These are phyloP conservation scores for Chalciporus sphaerocephalus DNA, from an alignment of 768 basidiomycete species.

Conservation along the genomic window DNA sequence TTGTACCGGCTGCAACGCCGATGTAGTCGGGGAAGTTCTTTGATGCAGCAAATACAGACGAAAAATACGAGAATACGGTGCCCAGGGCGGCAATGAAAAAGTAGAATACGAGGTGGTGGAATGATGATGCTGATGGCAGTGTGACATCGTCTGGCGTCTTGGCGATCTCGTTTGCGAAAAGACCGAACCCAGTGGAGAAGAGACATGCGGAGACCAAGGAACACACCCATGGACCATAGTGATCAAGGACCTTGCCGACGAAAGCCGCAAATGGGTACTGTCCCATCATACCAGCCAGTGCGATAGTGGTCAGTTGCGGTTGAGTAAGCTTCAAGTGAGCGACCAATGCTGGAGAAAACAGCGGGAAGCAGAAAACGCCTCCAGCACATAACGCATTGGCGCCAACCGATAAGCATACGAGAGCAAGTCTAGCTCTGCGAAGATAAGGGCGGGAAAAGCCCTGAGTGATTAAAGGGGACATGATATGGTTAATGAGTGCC, in stretches of 20 bases:
- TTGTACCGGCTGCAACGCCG: constrained; percentile 61
- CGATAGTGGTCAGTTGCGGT: constrained; percentile 74
- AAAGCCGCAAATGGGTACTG: constrained; percentile 75
- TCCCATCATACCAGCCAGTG: constrained; percentile 73
- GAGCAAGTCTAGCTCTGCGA: constrained; percentile 23
- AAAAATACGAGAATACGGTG: constrained; percentile 74
- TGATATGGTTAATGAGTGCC: background rate
- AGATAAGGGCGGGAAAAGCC: constrained; percentile 8
- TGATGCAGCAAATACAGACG: constrained; percentile 70
- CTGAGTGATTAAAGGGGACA: constrained; percentile 12
- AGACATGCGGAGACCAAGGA: constrained; percentile 58
- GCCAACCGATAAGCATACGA: constrained; percentile 52
- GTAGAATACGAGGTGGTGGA: constrained; percentile 48
- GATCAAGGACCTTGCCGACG: constrained; percentile 66
- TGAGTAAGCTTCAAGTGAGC: constrained; percentile 61
- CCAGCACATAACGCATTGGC: constrained; percentile 71
- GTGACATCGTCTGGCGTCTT: constrained; percentile 38
- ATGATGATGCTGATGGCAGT: constrained; percentile 40
- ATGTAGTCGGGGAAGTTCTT: constrained; percentile 62
- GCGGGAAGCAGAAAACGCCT: constrained; percentile 76
- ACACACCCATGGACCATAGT: constrained; percentile 61
- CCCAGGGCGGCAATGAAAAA: constrained; percentile 66
- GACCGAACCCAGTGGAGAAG: constrained; percentile 57
- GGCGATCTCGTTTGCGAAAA: constrained; percentile 58
- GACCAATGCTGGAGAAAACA: constrained; percentile 62